Evolutionary conservation across 1,139 yeast genomes (phyloP), one percentile per base, ranked within the genome.

Genomic region (Yamadazyma dushanensis): DNA sequence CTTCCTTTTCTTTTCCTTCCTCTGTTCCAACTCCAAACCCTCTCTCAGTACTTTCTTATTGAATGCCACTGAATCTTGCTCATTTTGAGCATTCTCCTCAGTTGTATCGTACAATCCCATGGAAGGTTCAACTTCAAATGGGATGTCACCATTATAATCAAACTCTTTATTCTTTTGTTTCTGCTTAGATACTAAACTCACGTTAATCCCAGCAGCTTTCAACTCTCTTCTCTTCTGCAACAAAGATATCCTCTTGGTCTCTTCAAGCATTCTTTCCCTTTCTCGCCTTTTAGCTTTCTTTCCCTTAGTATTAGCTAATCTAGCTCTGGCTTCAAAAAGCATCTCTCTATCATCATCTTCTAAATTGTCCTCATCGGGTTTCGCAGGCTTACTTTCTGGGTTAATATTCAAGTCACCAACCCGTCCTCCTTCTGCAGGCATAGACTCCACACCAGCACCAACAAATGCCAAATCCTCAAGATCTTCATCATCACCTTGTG

Each of bases 261-360:
- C 90, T 34, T 81, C 86, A 28, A 70, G 47, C 76, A 88, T 75
- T 37, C 94, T 68, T 53, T 92, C 98, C 38, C 98, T 70, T 3
- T 85, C 88, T 54, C 90, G 87, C 41, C 98, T 64, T 43, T 89
- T 86, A 1, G 97, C 97, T 60, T 92, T 92, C 50, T 90, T 89
- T 43, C 98, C 98, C 56, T 85, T 92, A 0, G 97, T 90, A 51
- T 88, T 90, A 8, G 96, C 88, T 46, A 92, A 64, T 49, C 98
- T 74, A 1, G 97, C 96, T 37, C 85, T 76, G 0, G 98, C 97
- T 54, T 92, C 98, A 8, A 90, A 80, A 8, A 92, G 62, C 97
- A 92, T 89, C 56, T 92, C 97, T 43, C 77, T 65, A 50, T 92
- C 96, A 42, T 88, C 96, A 37, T 89, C 97, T 41, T 81, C 90